phyloP scores from a whole-genome alignment of 192 early-diverging fungal genomes.

The Radiomyces spectabilis region DNA sequence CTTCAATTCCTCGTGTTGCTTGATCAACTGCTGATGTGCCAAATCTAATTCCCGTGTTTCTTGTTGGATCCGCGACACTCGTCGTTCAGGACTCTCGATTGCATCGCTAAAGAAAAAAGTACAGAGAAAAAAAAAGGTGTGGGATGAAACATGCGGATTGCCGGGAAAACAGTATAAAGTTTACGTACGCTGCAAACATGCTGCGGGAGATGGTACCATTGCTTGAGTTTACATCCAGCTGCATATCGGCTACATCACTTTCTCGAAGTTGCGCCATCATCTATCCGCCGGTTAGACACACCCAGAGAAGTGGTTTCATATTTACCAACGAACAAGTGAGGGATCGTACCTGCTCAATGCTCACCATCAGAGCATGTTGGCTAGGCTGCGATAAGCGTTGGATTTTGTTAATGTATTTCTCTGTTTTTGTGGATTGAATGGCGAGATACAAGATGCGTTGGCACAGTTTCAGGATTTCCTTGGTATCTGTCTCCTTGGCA shows the following conservation, averaged over 20 bases:
- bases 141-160: no score
- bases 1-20: conserved; percentile 43
- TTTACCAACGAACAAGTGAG: no score
- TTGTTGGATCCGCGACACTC: conserved; percentile 32
- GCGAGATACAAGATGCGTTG: conserved; percentile 77
- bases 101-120: neutral
- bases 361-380: conserved; percentile 86
- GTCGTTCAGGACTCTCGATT: conserved; percentile 31
- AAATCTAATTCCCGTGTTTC: conserved; percentile 60
- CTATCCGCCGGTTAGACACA: no score
- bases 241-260: no score
- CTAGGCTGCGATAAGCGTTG: conserved; percentile 59
- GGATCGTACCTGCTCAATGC: conserved; percentile 76
- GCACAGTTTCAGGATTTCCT: conserved; percentile 75
- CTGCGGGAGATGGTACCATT: no score
- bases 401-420: conserved; percentile 78
- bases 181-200: no score
- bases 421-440: conserved; percentile 81
- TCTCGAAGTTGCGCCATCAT: no score
- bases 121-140: neutral
- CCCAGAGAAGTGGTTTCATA: neutral
- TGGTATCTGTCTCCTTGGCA: conserved; percentile 65
- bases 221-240: no score
- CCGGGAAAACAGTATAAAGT: no score
- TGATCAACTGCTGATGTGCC: conserved; percentile 34